Conservation (phyloP, 192 early-diverging fungal genomes). For the Lunasporangiospora selenospora region DNA sequence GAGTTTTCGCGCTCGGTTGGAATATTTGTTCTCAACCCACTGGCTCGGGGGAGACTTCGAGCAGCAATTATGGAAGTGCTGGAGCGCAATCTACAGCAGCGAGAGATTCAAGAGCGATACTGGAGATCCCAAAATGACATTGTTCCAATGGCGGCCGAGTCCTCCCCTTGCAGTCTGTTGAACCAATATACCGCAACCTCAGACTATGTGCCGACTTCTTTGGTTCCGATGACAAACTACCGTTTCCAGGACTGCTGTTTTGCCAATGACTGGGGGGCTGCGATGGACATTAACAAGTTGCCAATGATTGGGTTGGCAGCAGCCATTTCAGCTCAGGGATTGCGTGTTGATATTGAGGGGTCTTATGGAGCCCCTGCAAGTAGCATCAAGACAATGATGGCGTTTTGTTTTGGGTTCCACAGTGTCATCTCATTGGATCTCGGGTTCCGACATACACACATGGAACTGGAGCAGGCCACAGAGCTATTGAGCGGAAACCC, state of each 20-base stretch:
- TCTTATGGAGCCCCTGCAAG: conserved; percentile 41
- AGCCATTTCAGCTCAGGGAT: conserved; percentile 34
- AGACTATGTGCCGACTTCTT: background rate
- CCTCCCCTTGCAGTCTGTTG: too few relatives aligned
- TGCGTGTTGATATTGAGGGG: conserved; percentile 40
- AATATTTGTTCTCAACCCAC: conserved; percentile 37
- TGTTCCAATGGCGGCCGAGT: background rate
- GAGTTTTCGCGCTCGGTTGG: conserved; percentile 38
- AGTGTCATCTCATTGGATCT: conserved; percentile 36
- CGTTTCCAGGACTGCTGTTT: conserved; percentile 44
- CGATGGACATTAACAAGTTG: conserved; percentile 40
- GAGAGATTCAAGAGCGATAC: conserved; percentile 26
- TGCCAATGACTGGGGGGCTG: conserved; percentile 41
- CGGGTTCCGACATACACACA: conserved; percentile 38
- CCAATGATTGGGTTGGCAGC: conserved; percentile 46
- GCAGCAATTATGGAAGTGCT: conserved; percentile 36
- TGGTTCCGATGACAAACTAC: conserved; percentile 41
- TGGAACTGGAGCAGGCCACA: conserved; percentile 37
- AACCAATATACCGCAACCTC: conserved; percentile 2
- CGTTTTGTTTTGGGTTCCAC: conserved; percentile 36
- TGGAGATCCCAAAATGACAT: conserved; percentile 38
- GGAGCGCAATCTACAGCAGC: conserved; percentile 29
- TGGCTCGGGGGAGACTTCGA: conserved; percentile 24
- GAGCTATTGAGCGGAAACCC: conserved; percentile 40
- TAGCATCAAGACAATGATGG: conserved; percentile 41